Base-by-base conservation (phyloP, 352 stramenopile genomes). In the Globisporangium yorkense region DNA sequence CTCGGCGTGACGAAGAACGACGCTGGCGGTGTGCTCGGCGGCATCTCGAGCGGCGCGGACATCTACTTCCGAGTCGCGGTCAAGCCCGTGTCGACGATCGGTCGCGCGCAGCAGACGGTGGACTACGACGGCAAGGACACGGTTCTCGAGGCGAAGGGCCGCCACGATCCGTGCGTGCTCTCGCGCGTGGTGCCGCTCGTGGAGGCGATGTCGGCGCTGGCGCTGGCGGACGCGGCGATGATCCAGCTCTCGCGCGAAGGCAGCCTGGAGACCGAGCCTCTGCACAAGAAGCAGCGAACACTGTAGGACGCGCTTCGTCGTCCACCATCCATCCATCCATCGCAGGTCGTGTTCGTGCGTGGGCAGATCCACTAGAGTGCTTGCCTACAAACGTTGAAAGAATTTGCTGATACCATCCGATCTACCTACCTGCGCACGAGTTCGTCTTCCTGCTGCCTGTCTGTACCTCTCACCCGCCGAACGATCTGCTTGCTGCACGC, bases 1-100 rank as follows among this genome's bases (percentile, higher is more conserved):
- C 67, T 96, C 2, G 74, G 71, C 41, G 80, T 94, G 54, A 88
- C 78, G 56, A 94, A 94, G 72, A 96, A 96, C 67, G 80, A 94
- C 49, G 86, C 84, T 15, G 86, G 97, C 39, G 97, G 97, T 54
- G 97, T 99, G 61, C 89, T 99, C 59, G 97, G 97, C 44, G 97
- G 97, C 60, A 99, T 99, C 64, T 98, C 94, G 51, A 99, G 97
- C 67, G 97, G 97, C 58, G 96, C 98, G 48, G 96, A 98, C 68
- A 98, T 99, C 65, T 97, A 99, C 57, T 94, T 99, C 65, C 88
- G 96, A 65, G 96, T 99, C 52, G 96, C 96, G n/a, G 98, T 99
- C 72, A 99, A 99, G 78, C 93, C 97, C 20, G 98, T 98, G 45
- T 99, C 95, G 44, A 99, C 97, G 18, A 99, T 99, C 80, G 96